Evolutionary conservation across 257 asterid genomes (phyloP).

Genomic region (Linaria vulgaris): DNA sequence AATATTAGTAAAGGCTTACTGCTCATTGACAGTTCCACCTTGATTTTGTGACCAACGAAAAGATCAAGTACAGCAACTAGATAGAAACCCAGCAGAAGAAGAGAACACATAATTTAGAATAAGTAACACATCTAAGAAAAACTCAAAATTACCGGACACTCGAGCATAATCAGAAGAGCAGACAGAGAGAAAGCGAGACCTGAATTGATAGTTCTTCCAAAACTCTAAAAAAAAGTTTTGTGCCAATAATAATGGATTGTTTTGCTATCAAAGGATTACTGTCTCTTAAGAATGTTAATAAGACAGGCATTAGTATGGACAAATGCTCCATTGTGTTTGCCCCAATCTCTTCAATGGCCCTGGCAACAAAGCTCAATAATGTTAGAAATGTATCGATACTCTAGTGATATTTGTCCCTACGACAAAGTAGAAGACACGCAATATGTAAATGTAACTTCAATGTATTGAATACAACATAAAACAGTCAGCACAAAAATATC

Average conservation of each 20-base stretch:
- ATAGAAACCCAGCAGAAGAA: conserved; percentile 16
- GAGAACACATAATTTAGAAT: conserved; percentile 7
- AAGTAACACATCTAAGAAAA: background rate
- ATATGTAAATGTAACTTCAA: background rate
- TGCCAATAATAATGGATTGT: conserved; percentile 74
- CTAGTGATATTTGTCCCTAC: background rate
- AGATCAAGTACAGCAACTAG: conserved; percentile 14
- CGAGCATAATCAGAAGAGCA: background rate
- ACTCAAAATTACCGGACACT: background rate
- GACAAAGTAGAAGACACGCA: background rate
- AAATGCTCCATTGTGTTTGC: conserved; percentile 60
- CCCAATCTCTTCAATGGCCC: conserved; percentile 83
- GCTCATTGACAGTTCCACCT: background rate
- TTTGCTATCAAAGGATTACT: conserved; percentile 54
- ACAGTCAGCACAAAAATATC: too few relatives aligned
- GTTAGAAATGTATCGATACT: conserved; percentile 18
- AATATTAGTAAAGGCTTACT: conserved; percentile 12
- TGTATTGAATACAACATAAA: background rate
- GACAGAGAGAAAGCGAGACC: conserved; percentile 47
- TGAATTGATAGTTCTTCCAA: conserved; percentile 82
- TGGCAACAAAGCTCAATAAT: conserved; percentile 39
- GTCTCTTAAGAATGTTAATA: conserved; percentile 67
- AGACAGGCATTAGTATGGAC: conserved; percentile 59
- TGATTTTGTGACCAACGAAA: background rate
- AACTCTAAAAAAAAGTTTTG: conserved; percentile 54